Percentiles rank a stretch among this genome's conserved stretches.
Conservation (phyloP, 2,329 filamentous ascomycete species). For the Aureobasidium sp. region DNA sequence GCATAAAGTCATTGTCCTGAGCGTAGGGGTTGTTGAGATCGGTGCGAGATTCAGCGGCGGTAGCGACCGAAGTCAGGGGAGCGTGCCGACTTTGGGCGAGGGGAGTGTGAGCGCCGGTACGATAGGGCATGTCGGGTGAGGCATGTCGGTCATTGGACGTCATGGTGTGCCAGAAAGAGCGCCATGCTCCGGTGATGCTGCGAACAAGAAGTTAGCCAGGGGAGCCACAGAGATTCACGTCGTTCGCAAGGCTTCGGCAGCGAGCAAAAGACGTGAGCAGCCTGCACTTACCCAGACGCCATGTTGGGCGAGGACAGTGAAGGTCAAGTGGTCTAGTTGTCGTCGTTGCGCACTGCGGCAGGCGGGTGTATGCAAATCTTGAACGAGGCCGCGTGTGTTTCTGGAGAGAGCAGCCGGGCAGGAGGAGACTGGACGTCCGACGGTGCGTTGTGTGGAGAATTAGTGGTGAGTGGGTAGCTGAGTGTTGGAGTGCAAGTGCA, state of each 20-base stretch:
- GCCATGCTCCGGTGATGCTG: conserved; percentile 61
- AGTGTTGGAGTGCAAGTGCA: neutral
- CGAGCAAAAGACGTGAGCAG: neutral
- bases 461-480: neutral
- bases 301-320: neutral
- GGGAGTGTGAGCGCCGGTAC: conserved; percentile 82
- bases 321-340: neutral
- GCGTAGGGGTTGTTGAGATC: conserved; percentile 75
- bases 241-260: neutral
- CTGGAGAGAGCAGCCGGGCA: neutral
- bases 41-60: conserved; percentile 78
- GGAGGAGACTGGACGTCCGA: neutral
- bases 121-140: conserved; percentile 84
- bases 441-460: neutral
- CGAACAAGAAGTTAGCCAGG: neutral
- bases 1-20: conserved; percentile 69
- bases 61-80: conserved; percentile 80
- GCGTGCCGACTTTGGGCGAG: conserved; percentile 74
- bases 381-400: neutral
- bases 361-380: neutral
- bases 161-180: conserved; percentile 87
- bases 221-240: neutral
- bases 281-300: neutral
- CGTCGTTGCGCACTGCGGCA: neutral
- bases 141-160: conserved; percentile 77